Base-by-base conservation (phyloP, 192 early-diverging fungal species). In the Phycomyces blakesleeanus region DNA sequence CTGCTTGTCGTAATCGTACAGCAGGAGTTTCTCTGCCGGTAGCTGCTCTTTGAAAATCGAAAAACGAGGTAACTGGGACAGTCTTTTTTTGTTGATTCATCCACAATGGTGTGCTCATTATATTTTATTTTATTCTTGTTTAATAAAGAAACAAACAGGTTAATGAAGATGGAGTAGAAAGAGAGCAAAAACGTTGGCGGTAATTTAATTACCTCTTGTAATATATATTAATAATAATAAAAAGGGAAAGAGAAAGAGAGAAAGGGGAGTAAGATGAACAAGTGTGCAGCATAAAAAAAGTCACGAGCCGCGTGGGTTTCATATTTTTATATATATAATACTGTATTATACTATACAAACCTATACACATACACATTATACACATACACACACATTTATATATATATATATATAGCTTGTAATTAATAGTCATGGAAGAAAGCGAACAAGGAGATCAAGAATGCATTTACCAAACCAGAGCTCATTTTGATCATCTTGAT, bases 1-100 rank as follows among this genome's bases (percentile, higher is more conserved):
- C 61, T 29, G 74, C 74, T 37, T 70, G 61, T 39, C 74, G 34
- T 58, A 76, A 40, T 14, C 74, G 59, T 21, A 71, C 56, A 26
- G 64, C 25, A n/a, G 74, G 68, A 27, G 51, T 69, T 44, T 75
- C 73, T 51, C 73, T 24, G 10, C 66, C 49, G 10, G 61, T 57
- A 38, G 73, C 64, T 14, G 68, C 58, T 26, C 73, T 54, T 44
- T 38, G 60, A 57, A 75, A 65, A 21, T 69, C 68, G 25, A 75
- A 67, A 41, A 73, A 73, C 1, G 67, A 54, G 24, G 51, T 49
- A 21, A 40, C 22, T n/a, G 61, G 51, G 26, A 52, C 25, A 0
- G 9, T 40, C 53, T 63, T 63, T 20, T 63, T 2, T 24, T 63
- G 51, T 9, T 63, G 7, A 5, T 58, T 47, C 44, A 47, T 47